These are phyloP conservation scores for Colletotrichum sp. DNA, from an alignment of 2,329 filamentous ascomycete species.

Conservation along the genomic window DNA sequence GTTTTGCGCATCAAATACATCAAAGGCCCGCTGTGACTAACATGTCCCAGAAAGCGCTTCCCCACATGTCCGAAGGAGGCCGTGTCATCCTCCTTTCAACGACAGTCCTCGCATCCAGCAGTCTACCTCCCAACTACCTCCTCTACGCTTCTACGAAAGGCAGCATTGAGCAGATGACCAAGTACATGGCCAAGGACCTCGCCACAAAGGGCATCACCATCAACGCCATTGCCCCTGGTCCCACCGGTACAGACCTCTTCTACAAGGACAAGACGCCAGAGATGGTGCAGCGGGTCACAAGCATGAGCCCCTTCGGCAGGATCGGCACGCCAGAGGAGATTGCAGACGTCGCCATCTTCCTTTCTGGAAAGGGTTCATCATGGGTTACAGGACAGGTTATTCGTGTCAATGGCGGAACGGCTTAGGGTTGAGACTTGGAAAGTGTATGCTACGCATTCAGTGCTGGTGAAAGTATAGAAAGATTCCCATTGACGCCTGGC, in stretches of 20 bases:
- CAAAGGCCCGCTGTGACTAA: not conserved
- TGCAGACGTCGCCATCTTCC: conserved; percentile 39
- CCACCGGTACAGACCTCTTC: conserved; percentile 62
- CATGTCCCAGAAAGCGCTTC: conserved; percentile 48
- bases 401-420: conserved; percentile 39
- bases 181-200: conserved; percentile 60
- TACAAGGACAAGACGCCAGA: conserved; percentile 52
- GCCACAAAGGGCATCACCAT: conserved; percentile 47
- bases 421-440: not conserved
- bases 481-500: not conserved
- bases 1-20: not conserved
- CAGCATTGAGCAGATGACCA: conserved; percentile 63
- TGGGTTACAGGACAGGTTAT: conserved; percentile 51
- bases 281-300: conserved; percentile 44
- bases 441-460: not conserved
- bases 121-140: conserved; percentile 48
- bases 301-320: conserved; percentile 24
- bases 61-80: conserved; percentile 53
- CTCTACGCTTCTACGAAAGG: conserved; percentile 63
- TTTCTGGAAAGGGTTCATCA: conserved; percentile 36
- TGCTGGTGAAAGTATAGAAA: not conserved
- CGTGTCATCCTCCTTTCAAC: conserved; percentile 60
- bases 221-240: conserved; percentile 45
- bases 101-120: conserved; percentile 35
- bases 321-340: conserved; percentile 39